These are phyloP conservation scores for Aureobasidium leucospermi DNA, from an alignment of 2,329 filamentous ascomycete genomes.

Conservation along the genomic window DNA sequence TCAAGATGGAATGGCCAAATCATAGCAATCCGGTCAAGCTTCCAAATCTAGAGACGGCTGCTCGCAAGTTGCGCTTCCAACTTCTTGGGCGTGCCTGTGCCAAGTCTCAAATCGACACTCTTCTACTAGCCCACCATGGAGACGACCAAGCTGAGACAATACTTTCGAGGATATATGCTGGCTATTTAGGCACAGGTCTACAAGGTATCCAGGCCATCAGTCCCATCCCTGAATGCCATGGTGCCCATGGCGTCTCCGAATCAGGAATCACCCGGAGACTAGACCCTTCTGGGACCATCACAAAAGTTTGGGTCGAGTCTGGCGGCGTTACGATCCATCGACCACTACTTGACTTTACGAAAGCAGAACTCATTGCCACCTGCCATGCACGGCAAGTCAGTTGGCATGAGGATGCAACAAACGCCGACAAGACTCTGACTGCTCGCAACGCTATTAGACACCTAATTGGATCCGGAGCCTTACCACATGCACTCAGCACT, in stretches of 20 bases:
- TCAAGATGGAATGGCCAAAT: conserved; percentile 33
- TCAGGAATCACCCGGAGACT: conserved; percentile 21
- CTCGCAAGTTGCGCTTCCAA: conserved; percentile 67
- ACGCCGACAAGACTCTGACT: conserved; percentile 68
- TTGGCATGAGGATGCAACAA: conserved; percentile 85
- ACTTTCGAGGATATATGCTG: conserved; percentile 65
- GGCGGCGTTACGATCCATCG: conserved; percentile 62
- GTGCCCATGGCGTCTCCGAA: conserved; percentile 59
- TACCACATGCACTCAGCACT: conserved; percentile 66
- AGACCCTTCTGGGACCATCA: neutral
- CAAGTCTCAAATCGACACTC: conserved; percentile 43
- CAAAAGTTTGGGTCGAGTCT: neutral
- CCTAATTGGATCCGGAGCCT: conserved; percentile 47
- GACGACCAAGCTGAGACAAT: conserved; percentile 92
- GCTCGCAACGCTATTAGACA: conserved; percentile 72
- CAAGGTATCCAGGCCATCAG: conserved; percentile 58
- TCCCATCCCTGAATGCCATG: conserved; percentile 77
- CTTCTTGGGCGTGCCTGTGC: conserved; percentile 57
- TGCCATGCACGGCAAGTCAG: conserved; percentile 59
- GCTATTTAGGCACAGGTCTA: conserved; percentile 63
- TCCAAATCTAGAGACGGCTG: conserved; percentile 67
- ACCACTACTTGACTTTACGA: conserved; percentile 63
- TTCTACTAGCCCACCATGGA: conserved; percentile 78
- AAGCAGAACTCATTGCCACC: conserved; percentile 65
- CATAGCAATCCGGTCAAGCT: conserved; percentile 35